phyloP scores from a whole-genome alignment of 2,329 filamentous ascomycete genomes.

The Cladobotryum mycophilum region DNA sequence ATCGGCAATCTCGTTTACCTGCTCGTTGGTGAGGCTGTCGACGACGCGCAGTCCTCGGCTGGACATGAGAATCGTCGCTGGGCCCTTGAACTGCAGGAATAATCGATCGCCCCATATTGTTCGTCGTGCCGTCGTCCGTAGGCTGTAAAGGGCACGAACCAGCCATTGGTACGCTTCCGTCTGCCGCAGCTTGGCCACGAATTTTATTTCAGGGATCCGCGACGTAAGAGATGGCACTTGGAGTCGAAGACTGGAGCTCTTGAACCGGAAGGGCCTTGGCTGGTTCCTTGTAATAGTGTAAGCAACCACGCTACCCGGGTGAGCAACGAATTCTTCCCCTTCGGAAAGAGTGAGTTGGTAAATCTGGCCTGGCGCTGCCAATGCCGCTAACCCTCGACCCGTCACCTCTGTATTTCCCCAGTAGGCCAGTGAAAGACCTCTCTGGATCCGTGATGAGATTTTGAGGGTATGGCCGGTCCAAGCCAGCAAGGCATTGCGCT shows the following conservation, averaged over 20 bases:
- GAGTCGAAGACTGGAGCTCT: constrained; percentile 66
- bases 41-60: constrained; percentile 74
- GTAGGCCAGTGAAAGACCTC: constrained; percentile 68
- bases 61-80: constrained; percentile 78
- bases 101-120: constrained; percentile 92
- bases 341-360: constrained; percentile 76
- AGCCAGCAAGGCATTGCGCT: constrained; percentile 82
- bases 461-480: constrained; percentile 89
- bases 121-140: constrained; percentile 71
- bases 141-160: constrained; percentile 55
- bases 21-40: constrained; percentile 68
- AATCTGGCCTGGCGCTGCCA: constrained; percentile 81
- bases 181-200: constrained; percentile 65
- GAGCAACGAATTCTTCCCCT: constrained; percentile 84
- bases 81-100: constrained; percentile 85
- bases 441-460: constrained; percentile 69
- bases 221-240: constrained; percentile 67
- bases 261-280: constrained; percentile 82
- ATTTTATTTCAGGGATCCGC: constrained; percentile 63
- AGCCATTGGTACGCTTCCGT: constrained; percentile 67
- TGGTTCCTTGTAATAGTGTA: constrained; percentile 71
- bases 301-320: constrained; percentile 86
- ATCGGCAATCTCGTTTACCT: constrained; percentile 88
- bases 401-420: constrained; percentile 90
- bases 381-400: constrained; percentile 76